Conservation (phyloP, 2,329 filamentous ascomycete genomes). For the Tolypocladium tundrense region DNA sequence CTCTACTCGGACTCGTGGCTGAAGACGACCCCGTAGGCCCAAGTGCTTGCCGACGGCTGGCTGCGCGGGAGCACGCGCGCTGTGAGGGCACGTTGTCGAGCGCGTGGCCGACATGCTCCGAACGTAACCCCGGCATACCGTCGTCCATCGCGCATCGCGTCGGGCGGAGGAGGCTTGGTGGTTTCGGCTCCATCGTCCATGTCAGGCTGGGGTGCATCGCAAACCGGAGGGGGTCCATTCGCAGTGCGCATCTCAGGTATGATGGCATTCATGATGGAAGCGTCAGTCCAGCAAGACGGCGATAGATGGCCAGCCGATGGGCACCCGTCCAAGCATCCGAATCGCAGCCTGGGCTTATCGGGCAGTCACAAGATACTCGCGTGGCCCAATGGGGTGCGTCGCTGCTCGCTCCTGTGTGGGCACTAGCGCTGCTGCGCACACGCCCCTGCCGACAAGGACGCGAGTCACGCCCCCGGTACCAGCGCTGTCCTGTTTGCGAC, state of each 20-base stretch:
- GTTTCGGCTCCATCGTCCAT: not conserved
- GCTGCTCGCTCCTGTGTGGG: not conserved
- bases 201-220: not conserved
- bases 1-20: not conserved
- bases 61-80: not conserved
- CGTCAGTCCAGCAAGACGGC: not conserved
- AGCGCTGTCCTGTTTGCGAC: slow-evolving; percentile 2
- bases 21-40: not conserved
- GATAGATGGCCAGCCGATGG: not conserved
- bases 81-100: slow-evolving; percentile 12
- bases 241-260: not conserved
- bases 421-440: not conserved
- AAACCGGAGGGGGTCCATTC: not conserved
- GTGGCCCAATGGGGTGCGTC: slow-evolving; percentile 1
- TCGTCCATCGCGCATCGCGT: not conserved
- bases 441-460: not conserved
- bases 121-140: not conserved
- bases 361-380: slow-evolving; percentile 1
- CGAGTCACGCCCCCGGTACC: not conserved
- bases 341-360: not conserved
- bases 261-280: not conserved
- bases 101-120: slow-evolving; percentile 14
- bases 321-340: not conserved
- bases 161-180: not conserved
- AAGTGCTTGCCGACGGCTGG: not conserved